Evolutionary conservation across 2,329 filamentous ascomycete species (phyloP).

Genomic region (Penicillium sp.): DNA sequence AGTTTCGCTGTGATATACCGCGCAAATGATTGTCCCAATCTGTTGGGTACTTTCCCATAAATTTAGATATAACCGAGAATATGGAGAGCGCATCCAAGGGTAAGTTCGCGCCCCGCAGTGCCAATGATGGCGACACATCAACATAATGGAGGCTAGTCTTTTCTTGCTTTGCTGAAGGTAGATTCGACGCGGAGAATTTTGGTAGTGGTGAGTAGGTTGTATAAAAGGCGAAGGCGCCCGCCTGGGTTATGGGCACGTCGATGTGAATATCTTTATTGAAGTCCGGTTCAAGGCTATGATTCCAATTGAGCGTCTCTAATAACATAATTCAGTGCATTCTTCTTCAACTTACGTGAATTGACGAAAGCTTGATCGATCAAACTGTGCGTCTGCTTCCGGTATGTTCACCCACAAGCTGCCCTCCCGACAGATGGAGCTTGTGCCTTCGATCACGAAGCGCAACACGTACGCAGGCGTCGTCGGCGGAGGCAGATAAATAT

Average conservation of each 20-base stretch:
- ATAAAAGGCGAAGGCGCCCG: slow-evolving; percentile 92
- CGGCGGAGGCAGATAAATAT: slow-evolving; percentile 84
- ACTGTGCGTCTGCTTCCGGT: slow-evolving; percentile 69
- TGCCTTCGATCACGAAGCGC: slow-evolving; percentile 88
- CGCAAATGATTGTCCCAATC: slow-evolving; percentile 88
- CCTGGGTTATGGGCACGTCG: slow-evolving; percentile 74
- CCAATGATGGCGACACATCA: slow-evolving; percentile 80
- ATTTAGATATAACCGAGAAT: slow-evolving; percentile 94
- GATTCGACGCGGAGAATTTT: slow-evolving; percentile 60
- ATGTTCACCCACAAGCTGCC: slow-evolving; percentile 97
- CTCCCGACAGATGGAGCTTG: slow-evolving; percentile 89
- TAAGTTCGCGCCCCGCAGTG: slow-evolving; percentile 67
- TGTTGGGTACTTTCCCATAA: slow-evolving; percentile 86
- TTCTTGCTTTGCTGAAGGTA: slow-evolving; percentile 52
- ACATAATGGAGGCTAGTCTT: slow-evolving; percentile 82
- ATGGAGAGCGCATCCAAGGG: slow-evolving; percentile 84
- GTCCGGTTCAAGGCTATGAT: slow-evolving; percentile 68
- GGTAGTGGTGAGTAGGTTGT: slow-evolving; percentile 87
- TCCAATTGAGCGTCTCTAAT: background rate
- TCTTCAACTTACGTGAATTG: slow-evolving; percentile 72
- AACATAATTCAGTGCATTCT: background rate
- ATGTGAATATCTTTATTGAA: slow-evolving; percentile 92
- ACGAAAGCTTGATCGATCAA: slow-evolving; percentile 73
- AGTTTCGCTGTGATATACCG: slow-evolving; percentile 84
- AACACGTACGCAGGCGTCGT: slow-evolving; percentile 69